Percentiles rank a stretch among this genome's conserved stretches.
phyloP scores from a whole-genome alignment of 495 filamentous ascomycete species.

The Penicillium manginii region DNA sequence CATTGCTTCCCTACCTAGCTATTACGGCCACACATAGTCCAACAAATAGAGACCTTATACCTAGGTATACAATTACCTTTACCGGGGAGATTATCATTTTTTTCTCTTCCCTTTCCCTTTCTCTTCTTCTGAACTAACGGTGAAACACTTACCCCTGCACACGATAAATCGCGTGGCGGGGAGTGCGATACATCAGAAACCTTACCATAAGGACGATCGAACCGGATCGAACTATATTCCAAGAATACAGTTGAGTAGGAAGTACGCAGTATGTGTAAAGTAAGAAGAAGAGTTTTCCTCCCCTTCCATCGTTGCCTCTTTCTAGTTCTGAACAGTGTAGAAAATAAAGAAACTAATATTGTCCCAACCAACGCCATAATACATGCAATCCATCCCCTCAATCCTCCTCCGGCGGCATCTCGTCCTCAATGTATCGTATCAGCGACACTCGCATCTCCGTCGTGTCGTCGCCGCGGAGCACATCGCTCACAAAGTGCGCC shows the following conservation, averaged over 20 bases:
- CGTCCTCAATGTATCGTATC: conserved; percentile 95
- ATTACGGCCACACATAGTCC: background rate
- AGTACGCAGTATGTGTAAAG: too few relatives aligned
- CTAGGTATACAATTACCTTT: too few relatives aligned
- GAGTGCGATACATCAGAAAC: conserved; percentile 32
- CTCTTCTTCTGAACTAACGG: background rate
- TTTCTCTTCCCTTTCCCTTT: too few relatives aligned
- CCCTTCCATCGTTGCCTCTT: too few relatives aligned
- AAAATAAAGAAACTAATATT: background rate
- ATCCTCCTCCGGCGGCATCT: conserved; percentile 95
- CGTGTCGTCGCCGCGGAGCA: conserved; percentile 89
- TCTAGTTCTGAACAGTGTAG: too few relatives aligned
- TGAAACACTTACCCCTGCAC: conserved; percentile 14
- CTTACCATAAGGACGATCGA: conserved; percentile 5
- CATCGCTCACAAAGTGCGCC: conserved; percentile 93
- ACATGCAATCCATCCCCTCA: conserved; percentile 42
- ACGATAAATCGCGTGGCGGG: conserved; percentile 31
- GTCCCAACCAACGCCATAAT: background rate
- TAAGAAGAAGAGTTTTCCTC: too few relatives aligned
- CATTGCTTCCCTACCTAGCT: background rate
- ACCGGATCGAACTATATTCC: too few relatives aligned
- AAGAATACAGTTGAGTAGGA: too few relatives aligned
- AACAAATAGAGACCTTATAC: background rate
- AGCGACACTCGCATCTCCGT: conserved; percentile 96
- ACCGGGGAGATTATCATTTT: too few relatives aligned